Evolutionary conservation across 306 rosid species (phyloP).

Genomic region (Abrus pulchellus): DNA sequence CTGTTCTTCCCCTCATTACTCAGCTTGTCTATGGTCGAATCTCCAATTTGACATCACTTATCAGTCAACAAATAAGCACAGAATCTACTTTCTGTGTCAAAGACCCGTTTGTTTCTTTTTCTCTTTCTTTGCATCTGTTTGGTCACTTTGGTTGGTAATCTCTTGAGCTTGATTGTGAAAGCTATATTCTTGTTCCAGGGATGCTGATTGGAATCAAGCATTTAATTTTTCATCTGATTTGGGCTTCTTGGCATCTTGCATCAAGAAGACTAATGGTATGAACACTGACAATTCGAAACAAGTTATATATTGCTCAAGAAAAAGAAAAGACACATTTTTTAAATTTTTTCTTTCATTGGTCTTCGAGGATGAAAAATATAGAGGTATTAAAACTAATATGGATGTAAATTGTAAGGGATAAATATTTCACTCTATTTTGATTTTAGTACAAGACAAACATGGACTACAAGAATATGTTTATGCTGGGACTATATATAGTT

Average conservation of each 20-base stretch:
- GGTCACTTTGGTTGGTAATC: background rate
- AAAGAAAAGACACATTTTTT: background rate
- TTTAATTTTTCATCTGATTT: constrained; percentile 84
- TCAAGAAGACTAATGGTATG: constrained; percentile 77
- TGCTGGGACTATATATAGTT: constrained; percentile 4
- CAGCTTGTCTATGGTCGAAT: constrained; percentile 65
- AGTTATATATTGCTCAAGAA: constrained; percentile 21
- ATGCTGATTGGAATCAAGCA: constrained; percentile 90
- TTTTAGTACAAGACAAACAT: background rate
- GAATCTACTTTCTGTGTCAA: constrained; percentile 80
- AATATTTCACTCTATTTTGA: constrained; percentile 7
- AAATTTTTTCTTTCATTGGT: background rate
- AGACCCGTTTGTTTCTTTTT: constrained; percentile 67
- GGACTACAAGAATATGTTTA: constrained; percentile 21
- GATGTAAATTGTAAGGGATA: constrained; percentile 10
- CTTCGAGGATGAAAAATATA: constrained; percentile 9
- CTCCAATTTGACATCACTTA: constrained; percentile 72
- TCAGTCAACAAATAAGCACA: constrained; percentile 60
- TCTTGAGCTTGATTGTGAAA: constrained; percentile 3
- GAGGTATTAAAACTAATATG: background rate
- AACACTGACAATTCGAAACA: constrained; percentile 39
- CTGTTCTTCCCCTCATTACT: constrained; percentile 72
- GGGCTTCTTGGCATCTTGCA: constrained; percentile 84
- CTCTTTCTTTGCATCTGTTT: background rate
- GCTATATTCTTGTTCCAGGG: constrained; percentile 62